Percentiles rank a stretch among this genome's conserved stretches.
Evolutionary conservation across 2,329 filamentous ascomycete genomes (phyloP).

Genomic region (Penicillium italicum): DNA sequence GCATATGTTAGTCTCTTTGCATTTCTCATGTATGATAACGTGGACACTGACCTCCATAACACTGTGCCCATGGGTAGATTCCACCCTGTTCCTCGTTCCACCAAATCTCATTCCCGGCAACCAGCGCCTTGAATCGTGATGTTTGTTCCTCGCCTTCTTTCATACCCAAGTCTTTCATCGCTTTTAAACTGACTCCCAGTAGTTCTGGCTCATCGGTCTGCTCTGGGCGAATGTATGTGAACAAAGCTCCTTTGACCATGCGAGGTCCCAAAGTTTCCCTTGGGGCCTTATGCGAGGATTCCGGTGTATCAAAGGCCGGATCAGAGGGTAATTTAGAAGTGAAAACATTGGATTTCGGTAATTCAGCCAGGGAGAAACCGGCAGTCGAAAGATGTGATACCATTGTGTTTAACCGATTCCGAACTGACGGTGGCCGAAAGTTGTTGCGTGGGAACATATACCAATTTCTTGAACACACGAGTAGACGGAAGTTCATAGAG

Average conservation of each 20-base stretch:
- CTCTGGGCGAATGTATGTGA: conserved; percentile 86
- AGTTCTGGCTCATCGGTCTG: conserved; percentile 69
- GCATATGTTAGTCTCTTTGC: conserved; percentile 1
- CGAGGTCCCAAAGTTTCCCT: conserved; percentile 74
- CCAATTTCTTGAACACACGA: conserved; percentile 7
- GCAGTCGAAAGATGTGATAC: conserved; percentile 40
- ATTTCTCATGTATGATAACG: conserved; percentile 26
- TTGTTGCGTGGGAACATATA: conserved; percentile 26
- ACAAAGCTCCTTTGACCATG: conserved; percentile 78
- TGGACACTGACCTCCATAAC: conserved; percentile 75
- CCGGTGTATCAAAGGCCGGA: conserved; percentile 71
- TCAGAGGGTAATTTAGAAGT: conserved; percentile 71
- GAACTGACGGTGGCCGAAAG: conserved; percentile 9
- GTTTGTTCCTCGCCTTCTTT: conserved; percentile 63
- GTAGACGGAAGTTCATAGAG: conserved; percentile 7
- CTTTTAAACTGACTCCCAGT: conserved; percentile 72
- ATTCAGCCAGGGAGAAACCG: conserved; percentile 44
- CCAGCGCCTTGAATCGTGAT: conserved; percentile 70
- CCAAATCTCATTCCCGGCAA: conserved; percentile 77
- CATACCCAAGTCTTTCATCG: conserved; percentile 78
- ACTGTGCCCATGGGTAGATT: conserved; percentile 98
- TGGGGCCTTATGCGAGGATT: conserved; percentile 74
- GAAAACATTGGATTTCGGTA: conserved; percentile 64
- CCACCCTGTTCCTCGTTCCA: conserved; percentile 70
- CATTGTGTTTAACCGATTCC: conserved; percentile 45